Base-by-base conservation (phyloP, 306 rosid genomes). In the Senna siamea region DNA sequence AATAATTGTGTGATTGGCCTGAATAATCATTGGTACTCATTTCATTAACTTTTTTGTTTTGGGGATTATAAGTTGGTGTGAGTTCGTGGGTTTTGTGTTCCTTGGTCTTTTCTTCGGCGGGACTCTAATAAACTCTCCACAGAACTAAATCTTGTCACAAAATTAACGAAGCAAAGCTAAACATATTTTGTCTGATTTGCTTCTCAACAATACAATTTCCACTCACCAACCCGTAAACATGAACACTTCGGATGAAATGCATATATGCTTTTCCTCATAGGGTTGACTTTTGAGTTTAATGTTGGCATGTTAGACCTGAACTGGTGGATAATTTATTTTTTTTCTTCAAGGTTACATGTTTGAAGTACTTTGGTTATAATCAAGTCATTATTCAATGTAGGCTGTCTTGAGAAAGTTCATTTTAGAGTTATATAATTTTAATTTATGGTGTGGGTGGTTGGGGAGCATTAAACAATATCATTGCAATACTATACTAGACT, bases 21-120 rank as follows among this genome's bases (percentile, higher is more conserved):
- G 44, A 30, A 47, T 59, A 18, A 66, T 52, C 52, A 62, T 55
- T 14, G 74, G 79, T 79, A 73, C 59, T 46, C 43, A 1, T 28
- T 57, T 46, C 35, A 0, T 67, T 57, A 47, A 0, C 48, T 34
- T 35, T 23, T n/a, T 66, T 13, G 6, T 40, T 0, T 14, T 4
- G 6, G 6, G 12, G 4, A 23, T 43, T n/a, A 55, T 48, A 30
- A 9, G 2, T 26, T 5, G 20, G 34, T 41, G 7, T 67, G 20
- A 43, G 60, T 64, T 59, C 70, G 61, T 43, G 74, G 72, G 76
- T 76, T 69, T 67, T 57, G 18, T 19, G 54, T 59, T 73, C 26
- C 4, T 8, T 43, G 63, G 17, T 51, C 74, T 68, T 26, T 76
- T 76, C 7, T 34, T 51, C 14, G 18, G 53, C 2, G 6, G 28